Conservation (phyloP, 2,329 filamentous ascomycete genomes). For the Leptographium galeiforme region DNA sequence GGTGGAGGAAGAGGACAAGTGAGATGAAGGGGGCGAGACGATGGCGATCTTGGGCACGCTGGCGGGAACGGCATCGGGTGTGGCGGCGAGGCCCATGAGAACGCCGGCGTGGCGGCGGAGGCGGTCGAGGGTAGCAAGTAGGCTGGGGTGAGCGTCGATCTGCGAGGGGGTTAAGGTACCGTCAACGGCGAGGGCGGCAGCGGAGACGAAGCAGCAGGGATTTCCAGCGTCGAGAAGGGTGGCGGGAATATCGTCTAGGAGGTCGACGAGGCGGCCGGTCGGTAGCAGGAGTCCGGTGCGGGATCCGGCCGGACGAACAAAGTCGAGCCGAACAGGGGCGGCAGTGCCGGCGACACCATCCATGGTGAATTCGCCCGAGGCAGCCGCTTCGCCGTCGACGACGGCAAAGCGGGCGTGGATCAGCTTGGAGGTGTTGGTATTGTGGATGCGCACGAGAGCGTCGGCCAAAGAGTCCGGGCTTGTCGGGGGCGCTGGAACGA, state of each 20-base stretch:
- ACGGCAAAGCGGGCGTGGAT: conserved; percentile 25
- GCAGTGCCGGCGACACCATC: conserved; percentile 25
- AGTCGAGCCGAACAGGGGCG: conserved; percentile 23
- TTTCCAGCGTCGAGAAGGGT: conserved; percentile 28
- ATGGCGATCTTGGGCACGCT: conserved; percentile 33
- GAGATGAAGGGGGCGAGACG: conserved; percentile 17
- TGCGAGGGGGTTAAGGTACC: conserved; percentile 10
- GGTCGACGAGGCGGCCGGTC: conserved; percentile 23
- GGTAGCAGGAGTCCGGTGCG: conserved; percentile 26
- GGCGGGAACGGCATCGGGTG: conserved; percentile 16
- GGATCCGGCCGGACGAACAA: conserved; percentile 25
- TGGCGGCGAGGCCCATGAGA: conserved; percentile 22
- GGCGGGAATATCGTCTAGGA: conserved; percentile 18
- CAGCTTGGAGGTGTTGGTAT: conserved; percentile 57
- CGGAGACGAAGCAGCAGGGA: conserved; percentile 26
- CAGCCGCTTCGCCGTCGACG: conserved; percentile 21
- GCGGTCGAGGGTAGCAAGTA: conserved; percentile 21
- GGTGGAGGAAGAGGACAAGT: too few species aligned
- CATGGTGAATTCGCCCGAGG: conserved; percentile 22
- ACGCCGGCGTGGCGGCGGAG: conserved; percentile 23
- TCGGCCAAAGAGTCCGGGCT: not conserved
- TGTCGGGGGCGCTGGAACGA: not conserved
- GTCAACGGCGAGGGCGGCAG: conserved; percentile 17
- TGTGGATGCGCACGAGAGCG: conserved; percentile 44
- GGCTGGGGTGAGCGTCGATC: conserved; percentile 18